Conservation (phyloP, 2,329 filamentous ascomycete genomes). For the Alternaria solani region DNA sequence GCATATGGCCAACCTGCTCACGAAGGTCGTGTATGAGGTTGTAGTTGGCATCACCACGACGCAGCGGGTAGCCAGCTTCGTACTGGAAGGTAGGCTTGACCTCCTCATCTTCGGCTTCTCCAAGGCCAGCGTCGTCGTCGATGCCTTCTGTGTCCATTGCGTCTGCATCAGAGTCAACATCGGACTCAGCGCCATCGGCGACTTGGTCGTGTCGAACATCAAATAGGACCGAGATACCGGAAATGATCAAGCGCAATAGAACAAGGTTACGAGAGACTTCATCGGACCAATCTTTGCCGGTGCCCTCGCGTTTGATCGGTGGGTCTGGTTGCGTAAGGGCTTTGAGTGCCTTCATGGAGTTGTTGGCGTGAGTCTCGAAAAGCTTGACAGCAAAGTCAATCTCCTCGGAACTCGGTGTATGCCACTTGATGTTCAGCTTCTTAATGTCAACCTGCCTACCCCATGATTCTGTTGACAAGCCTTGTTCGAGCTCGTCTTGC, state of each 20-base stretch:
- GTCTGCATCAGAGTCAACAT: conserved; percentile 54
- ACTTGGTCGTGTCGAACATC: conserved; percentile 66
- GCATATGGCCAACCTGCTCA: conserved; percentile 77
- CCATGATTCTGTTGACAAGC: conserved; percentile 83
- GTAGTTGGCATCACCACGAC: conserved; percentile 68
- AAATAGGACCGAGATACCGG: conserved; percentile 88
- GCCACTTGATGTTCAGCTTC: conserved; percentile 88
- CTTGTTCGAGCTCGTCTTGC: conserved; percentile 72
- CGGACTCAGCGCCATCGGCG: conserved; percentile 58
- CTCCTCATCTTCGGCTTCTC: conserved; percentile 79
- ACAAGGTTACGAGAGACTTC: conserved; percentile 91
- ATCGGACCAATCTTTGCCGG: conserved; percentile 98
- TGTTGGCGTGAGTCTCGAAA: conserved; percentile 82
- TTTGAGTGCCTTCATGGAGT: conserved; percentile 76
- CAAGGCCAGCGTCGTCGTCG: conserved; percentile 62
- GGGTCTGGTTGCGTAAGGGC: conserved; percentile 83
- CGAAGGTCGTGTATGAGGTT: conserved; percentile 80
- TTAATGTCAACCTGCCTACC: conserved; percentile 77
- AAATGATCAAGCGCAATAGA: conserved; percentile 85
- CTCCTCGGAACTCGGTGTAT: conserved; percentile 80
- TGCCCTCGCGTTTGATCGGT: conserved; percentile 87
- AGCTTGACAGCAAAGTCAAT: conserved; percentile 88
- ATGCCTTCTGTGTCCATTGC: conserved; percentile 56
- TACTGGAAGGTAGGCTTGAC: conserved; percentile 88
- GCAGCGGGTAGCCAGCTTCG: conserved; percentile 83